Percentiles rank a stretch among this genome's conserved stretches.
Conservation (phyloP, 2,329 filamentous ascomycete genomes). For the Trichoderma sp. region DNA sequence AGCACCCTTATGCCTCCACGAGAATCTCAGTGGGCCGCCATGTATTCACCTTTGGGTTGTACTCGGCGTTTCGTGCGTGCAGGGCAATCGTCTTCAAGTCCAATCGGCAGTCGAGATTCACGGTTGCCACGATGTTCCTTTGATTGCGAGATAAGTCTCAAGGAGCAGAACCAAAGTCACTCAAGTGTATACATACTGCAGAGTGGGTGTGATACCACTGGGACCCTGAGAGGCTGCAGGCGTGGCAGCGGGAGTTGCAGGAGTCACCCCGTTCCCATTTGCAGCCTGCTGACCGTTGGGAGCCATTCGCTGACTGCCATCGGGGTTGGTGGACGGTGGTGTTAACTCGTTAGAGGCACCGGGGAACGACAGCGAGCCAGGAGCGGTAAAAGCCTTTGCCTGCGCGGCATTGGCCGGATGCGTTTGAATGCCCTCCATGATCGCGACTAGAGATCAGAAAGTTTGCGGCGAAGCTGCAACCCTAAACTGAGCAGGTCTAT, state of each 20-base stretch:
- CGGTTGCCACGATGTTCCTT: conserved; percentile 99
- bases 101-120: conserved; percentile 95
- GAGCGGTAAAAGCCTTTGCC: conserved; percentile 93
- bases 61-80: conserved; percentile 97
- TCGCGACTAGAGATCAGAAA: conserved; percentile 35
- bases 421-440: conserved; percentile 86
- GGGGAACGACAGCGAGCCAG: conserved; percentile 88
- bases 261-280: conserved; percentile 77
- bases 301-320: conserved; percentile 38
- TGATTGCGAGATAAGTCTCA: conserved; percentile 52
- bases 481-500: conserved; percentile 36
- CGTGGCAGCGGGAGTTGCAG: conserved; percentile 87
- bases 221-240: conserved; percentile 79
- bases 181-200: conserved; percentile 81
- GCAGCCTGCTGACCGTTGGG: conserved; percentile 55
- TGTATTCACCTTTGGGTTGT: conserved; percentile 84
- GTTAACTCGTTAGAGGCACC: conserved; percentile 80
- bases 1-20: conserved; percentile 13
- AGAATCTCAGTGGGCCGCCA: neutral
- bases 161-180: conserved; percentile 34
- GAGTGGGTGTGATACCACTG: conserved; percentile 85
- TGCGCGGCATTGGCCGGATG: conserved; percentile 89
- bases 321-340: conserved; percentile 71
- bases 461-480: conserved; percentile 10
- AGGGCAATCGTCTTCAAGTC: conserved; percentile 98